A percentile compares a stretch with the other conserved stretches of the same genome.
phyloP scores from a whole-genome alignment of 164 flowering plant species.

The Stephania japonica region DNA sequence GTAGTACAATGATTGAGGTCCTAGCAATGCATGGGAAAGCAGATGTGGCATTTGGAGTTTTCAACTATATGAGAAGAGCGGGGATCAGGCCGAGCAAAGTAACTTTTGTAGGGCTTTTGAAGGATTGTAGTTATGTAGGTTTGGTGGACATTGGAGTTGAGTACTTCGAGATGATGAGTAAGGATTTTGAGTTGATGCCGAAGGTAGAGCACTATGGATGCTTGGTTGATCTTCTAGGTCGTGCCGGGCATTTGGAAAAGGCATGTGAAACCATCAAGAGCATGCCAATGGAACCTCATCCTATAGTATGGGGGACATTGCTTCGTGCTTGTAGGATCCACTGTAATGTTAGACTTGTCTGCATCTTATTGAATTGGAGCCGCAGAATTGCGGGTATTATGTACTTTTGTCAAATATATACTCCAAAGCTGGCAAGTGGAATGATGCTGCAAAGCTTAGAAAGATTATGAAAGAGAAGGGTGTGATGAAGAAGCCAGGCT shows the following conservation, averaged over 20 bases:
- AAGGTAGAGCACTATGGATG: constrained; percentile 29
- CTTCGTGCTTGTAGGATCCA: constrained; percentile 27
- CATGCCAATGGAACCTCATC: constrained; percentile 29
- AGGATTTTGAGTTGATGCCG: constrained; percentile 22
- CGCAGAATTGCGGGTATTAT: constrained; percentile 19
- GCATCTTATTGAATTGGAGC: constrained; percentile 23
- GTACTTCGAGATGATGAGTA: constrained; percentile 20
- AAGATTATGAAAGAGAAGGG: constrained; percentile 25
- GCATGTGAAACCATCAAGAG: constrained; percentile 20
- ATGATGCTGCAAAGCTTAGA: constrained; percentile 21
- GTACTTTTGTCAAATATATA: constrained; percentile 28
- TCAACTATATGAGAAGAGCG: constrained; percentile 15
- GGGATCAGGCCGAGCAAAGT: constrained; percentile 23
- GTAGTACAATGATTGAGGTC: constrained; percentile 28
- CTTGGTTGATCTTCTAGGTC: constrained; percentile 31
- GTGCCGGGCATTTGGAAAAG: constrained; percentile 20
- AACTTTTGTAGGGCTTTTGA: constrained; percentile 31
- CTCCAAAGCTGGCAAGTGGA: constrained; percentile 21
- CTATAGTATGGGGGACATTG: constrained; percentile 22
- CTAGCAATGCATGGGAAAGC: constrained; percentile 24
- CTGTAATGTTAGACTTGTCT: constrained; percentile 21
- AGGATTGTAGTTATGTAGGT: constrained; percentile 28
- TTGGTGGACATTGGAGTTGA: constrained; percentile 18
- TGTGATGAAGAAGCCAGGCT: constrained; percentile 24
- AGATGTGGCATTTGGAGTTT: constrained; percentile 24